phyloP scores from a whole-genome alignment of 345 rosid species.

The Rhizophora apiculata region DNA sequence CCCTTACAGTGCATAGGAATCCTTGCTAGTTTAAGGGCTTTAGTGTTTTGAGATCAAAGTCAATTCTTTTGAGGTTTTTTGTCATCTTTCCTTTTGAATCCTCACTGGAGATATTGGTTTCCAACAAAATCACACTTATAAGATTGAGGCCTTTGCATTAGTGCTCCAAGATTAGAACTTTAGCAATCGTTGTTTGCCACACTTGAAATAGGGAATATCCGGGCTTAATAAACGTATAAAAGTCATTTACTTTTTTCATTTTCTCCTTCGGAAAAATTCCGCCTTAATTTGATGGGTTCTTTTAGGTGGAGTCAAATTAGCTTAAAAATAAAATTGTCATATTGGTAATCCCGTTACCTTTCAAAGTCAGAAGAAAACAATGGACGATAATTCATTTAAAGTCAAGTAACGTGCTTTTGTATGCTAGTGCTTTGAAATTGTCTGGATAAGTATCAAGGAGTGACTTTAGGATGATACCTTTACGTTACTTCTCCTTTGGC shows the following conservation, averaged over 20 bases:
- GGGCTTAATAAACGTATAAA: constrained; percentile 3
- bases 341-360: background rate
- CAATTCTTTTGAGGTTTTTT: constrained; percentile 19
- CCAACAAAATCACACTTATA: constrained; percentile 16
- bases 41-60: constrained; percentile 26
- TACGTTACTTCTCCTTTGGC: too few species aligned
- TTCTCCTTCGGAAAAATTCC: too few species aligned
- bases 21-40: constrained; percentile 26
- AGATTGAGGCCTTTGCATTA: constrained; percentile 16
- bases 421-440: too few species aligned
- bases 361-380: background rate
- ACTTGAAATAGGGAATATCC: constrained; percentile 10
- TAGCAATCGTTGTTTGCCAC: background rate
- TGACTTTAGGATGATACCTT: too few species aligned
- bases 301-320: background rate
- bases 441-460: too few species aligned
- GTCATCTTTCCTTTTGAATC: constrained; percentile 32
- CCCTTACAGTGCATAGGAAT: constrained; percentile 26
- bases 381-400: too few species aligned
- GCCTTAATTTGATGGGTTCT: background rate
- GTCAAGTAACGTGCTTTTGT: too few species aligned
- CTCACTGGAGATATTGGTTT: constrained; percentile 27
- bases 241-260: too few species aligned
- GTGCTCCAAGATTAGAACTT: constrained; percentile 10
- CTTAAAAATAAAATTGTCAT: background rate